Conservation (phyloP, 225 moss, liverwort and hornwort species). For the Climacium dendroides region DNA sequence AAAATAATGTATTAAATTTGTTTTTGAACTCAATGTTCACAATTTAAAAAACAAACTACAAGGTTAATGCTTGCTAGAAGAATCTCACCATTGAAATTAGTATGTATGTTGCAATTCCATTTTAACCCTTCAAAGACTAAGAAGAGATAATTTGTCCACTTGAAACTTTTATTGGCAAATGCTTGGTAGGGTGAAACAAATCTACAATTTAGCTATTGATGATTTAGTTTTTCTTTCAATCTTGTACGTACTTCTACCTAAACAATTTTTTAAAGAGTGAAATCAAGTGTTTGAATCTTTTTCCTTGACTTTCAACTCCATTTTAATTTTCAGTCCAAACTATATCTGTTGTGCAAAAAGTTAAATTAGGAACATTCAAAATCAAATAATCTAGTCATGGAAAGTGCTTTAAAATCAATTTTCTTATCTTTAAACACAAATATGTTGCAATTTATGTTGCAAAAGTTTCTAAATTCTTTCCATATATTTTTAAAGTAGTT, state of each 20-base stretch:
- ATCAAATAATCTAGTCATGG: neutral
- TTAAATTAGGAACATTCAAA: neutral
- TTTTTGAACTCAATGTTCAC: neutral
- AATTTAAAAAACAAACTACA: neutral
- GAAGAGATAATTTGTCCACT: too few species aligned
- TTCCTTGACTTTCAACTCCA: neutral
- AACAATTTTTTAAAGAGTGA: neutral
- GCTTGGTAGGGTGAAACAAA: too few species aligned
- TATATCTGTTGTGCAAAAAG: neutral
- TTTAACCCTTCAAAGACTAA: neutral
- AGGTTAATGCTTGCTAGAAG: neutral
- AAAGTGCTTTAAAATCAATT: neutral
- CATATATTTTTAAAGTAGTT: neutral
- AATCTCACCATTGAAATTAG: rapidly evolving
- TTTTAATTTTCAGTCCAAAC: neutral
- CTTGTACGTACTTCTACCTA: neutral
- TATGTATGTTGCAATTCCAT: neutral
- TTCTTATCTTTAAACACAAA: neutral
- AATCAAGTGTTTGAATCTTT: neutral
- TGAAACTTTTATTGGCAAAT: too few species aligned
- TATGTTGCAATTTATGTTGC: neutral
- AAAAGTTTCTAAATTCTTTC: neutral
- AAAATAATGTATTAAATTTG: neutral
- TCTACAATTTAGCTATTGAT: too few species aligned
- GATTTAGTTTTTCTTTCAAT: neutral